These are phyloP conservation scores for Symbiodinium natans DNA, from an alignment of 73 alveolate genomes.

Conservation along the genomic window DNA sequence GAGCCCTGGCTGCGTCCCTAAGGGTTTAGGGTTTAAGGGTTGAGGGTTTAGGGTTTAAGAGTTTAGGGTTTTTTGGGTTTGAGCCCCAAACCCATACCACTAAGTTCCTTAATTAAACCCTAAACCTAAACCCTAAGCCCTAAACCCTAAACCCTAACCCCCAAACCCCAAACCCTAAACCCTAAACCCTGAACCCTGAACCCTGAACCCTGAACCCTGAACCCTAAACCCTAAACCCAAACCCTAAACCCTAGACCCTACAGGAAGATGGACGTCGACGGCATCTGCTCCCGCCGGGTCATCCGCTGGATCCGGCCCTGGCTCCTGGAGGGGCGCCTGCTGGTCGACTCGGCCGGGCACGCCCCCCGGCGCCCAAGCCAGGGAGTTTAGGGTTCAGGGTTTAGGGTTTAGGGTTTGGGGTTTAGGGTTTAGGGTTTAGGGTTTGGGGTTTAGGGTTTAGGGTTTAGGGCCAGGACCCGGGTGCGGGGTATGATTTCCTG, in stretches of 20 bases:
- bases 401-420: neutral
- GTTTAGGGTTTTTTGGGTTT: neutral
- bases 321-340: neutral
- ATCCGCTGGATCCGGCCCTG: constrained; percentile 6
- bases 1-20: neutral
- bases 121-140: neutral
- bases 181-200: too few species aligned
- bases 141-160: neutral
- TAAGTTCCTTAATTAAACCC: neutral
- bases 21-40: neutral
- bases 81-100: neutral
- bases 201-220: too few species aligned
- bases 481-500: too few species aligned
- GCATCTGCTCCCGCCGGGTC: neutral
- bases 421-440: neutral
- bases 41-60: neutral
- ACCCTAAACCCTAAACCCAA: too few species aligned
- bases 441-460: too few species aligned
- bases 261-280: neutral
- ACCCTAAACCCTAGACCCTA: too few species aligned
- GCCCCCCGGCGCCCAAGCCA: neutral
- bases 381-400: neutral
- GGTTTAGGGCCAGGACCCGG: too few species aligned
- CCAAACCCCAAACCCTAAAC: too few species aligned
- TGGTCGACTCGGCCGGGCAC: neutral